Evolutionary conservation across 371 early-diverging fungal species (phyloP).

Genomic region (Circinella minor): DNA sequence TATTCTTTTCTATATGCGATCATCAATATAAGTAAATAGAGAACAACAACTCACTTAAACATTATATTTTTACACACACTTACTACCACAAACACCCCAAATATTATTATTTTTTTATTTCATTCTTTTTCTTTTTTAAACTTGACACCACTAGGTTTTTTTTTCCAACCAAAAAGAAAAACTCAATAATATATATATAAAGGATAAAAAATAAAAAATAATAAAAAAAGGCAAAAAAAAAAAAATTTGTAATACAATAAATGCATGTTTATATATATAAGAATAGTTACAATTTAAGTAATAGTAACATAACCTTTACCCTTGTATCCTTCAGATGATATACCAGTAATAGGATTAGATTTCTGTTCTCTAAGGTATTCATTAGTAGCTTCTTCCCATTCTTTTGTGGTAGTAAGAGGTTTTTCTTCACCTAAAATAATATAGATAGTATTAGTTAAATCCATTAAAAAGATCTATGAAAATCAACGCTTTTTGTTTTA

Average conservation of each 20-base stretch:
- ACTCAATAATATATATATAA: too few relatives aligned
- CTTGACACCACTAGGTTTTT: too few relatives aligned
- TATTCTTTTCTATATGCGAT: constrained; percentile 50
- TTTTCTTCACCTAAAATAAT: constrained; percentile 61
- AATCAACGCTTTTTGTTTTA: neutral
- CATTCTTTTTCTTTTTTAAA: too few relatives aligned
- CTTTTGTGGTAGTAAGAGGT: constrained; percentile 80
- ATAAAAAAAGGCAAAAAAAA: neutral
- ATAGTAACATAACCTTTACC: constrained; percentile 70
- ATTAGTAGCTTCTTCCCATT: constrained; percentile 94
- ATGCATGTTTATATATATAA: too few relatives aligned
- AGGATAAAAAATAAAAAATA: too few relatives aligned
- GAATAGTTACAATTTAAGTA: neutral
- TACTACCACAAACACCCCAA: too few relatives aligned
- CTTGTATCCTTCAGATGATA: constrained; percentile 85
- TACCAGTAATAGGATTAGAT: constrained; percentile 90
- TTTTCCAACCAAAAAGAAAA: too few relatives aligned
- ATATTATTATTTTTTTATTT: too few relatives aligned
- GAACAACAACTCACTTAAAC: neutral
- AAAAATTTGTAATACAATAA: too few relatives aligned
- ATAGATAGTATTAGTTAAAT: neutral
- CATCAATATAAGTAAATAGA: constrained; percentile 2
- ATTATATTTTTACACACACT: neutral
- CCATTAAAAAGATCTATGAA: too few relatives aligned
- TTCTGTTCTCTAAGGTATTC: constrained; percentile 82